A percentile compares a stretch with the other conserved stretches of the same genome.
phyloP scores from a whole-genome alignment of 192 early-diverging fungal species.

The Podila epicladia region DNA sequence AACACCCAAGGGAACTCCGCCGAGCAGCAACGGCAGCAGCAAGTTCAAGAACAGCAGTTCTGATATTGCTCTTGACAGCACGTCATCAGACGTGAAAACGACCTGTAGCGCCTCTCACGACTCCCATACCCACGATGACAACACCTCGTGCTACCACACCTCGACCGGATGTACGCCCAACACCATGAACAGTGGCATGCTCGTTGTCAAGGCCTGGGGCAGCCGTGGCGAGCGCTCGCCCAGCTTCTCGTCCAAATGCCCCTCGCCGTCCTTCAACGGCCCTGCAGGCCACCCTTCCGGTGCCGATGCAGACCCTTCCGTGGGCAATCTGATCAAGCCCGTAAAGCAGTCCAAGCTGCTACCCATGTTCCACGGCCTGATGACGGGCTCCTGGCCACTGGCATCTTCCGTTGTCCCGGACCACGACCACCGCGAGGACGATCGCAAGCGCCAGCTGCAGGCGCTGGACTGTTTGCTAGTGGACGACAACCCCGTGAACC shows the following conservation, averaged over 20 bases:
- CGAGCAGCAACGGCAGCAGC: neutral
- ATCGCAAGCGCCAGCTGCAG: slow-evolving; percentile 31
- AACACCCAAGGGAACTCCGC: neutral
- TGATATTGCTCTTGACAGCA: neutral
- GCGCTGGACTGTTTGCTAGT: slow-evolving; percentile 47
- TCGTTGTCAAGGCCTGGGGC: slow-evolving; percentile 16
- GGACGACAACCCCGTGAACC: slow-evolving; percentile 59
- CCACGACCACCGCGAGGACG: slow-evolving; percentile 19
- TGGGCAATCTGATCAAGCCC: slow-evolving; percentile 37
- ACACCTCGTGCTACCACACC: neutral
- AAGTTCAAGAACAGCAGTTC: neutral
- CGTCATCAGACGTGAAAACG: neutral
- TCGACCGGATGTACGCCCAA: slow-evolving; percentile 19
- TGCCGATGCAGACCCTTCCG: slow-evolving; percentile 11
- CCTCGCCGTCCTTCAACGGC: no score
- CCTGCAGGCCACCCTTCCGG: neutral
- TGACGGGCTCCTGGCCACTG: slow-evolving; percentile 47
- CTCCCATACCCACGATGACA: neutral
- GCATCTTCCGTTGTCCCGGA: slow-evolving; percentile 16
- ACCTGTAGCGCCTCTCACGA: neutral
- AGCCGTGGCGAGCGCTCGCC: slow-evolving; percentile 1
- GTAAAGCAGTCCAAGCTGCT: slow-evolving; percentile 47
- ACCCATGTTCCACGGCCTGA: slow-evolving; percentile 44
- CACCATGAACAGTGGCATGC: slow-evolving; percentile 49
- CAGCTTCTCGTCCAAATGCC: slow-evolving; percentile 5